Conservation (phyloP, 805 yeast genomes). For the Vanderwaltozyma yarrowii region DNA sequence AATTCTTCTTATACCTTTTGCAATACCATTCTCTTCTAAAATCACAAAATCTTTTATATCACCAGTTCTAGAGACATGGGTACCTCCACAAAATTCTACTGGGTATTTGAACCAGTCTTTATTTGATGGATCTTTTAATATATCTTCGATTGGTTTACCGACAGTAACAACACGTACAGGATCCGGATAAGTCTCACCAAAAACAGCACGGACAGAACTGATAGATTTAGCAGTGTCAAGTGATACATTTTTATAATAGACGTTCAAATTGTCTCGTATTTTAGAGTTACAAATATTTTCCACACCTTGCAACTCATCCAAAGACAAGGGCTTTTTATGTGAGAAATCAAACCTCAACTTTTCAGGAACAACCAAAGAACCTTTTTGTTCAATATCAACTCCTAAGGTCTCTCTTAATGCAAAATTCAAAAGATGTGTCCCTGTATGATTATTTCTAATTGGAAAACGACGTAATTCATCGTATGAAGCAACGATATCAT, state of each 20-base stretch:
- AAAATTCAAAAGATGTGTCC: conserved; percentile 88
- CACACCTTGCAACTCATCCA: conserved; percentile 60
- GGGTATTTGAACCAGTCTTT: conserved; percentile 68
- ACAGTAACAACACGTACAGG: conserved; percentile 97
- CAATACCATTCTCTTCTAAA: conserved; percentile 93
- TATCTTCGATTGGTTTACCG: conserved; percentile 79
- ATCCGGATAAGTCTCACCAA: conserved; percentile 98
- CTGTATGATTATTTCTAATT: conserved; percentile 94
- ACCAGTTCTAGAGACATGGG: conserved; percentile 86
- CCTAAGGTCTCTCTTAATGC: conserved; percentile 84
- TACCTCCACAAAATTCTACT: conserved; percentile 98
- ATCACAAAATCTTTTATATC: conserved; percentile 86
- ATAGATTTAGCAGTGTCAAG: conserved; percentile 64
- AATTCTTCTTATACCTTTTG: conserved; percentile 96
- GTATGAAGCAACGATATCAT: conserved; percentile 69
- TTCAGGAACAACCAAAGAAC: conserved; percentile 92
- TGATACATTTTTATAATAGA: conserved; percentile 74
- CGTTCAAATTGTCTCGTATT: conserved; percentile 60
- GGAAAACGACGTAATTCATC: conserved; percentile 95
- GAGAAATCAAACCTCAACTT: conserved; percentile 94
- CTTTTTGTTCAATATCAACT: conserved; percentile 84
- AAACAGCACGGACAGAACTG: conserved; percentile 87
- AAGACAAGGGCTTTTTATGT: conserved; percentile 72
- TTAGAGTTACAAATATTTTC: conserved; percentile 65
- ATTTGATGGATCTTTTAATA: conserved; percentile 58